These are phyloP conservation scores for Yarrowia sp. DNA, from an alignment of 805 yeast species.

Conservation along the genomic window DNA sequence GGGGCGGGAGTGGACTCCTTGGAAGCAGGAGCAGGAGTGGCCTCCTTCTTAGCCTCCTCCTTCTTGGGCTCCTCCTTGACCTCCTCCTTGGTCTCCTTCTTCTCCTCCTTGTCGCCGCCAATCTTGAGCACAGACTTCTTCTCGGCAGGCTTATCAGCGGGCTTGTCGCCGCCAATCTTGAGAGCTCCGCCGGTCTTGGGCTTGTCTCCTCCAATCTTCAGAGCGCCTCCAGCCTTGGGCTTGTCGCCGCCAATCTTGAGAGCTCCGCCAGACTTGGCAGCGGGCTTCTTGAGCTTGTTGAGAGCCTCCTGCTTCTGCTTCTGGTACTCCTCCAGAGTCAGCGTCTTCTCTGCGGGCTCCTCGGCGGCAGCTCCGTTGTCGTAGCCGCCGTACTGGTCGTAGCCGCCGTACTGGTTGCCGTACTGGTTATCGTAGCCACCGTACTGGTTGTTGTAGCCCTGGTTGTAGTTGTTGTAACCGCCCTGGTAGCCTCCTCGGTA, in stretches of 20 bases:
- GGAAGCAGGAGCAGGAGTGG: constrained; percentile 43
- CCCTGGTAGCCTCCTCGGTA: constrained; percentile 44
- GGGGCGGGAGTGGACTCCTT: constrained; percentile 41
- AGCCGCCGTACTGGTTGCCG: constrained; percentile 36
- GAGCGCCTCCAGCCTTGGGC: constrained; percentile 38
- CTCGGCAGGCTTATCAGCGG: too few species aligned
- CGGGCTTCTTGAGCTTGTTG: constrained; percentile 40
- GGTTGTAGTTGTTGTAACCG: constrained; percentile 28
- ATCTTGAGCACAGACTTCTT: constrained; percentile 5
- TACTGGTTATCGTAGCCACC: constrained; percentile 26
- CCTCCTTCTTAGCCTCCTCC: constrained; percentile 41
- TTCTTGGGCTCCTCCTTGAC: constrained; percentile 53
- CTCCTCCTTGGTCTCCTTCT: constrained; percentile 43
- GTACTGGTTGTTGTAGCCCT: constrained; percentile 32
- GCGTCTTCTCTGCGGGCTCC: constrained; percentile 55
- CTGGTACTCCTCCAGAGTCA: constrained; percentile 84
- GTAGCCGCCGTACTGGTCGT: constrained; percentile 39
- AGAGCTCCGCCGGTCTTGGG: too few species aligned
- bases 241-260: constrained; percentile 44
- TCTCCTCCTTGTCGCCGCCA: constrained; percentile 36
- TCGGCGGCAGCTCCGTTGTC: constrained; percentile 38
- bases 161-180: too few species aligned
- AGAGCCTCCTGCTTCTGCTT: constrained; percentile 41
- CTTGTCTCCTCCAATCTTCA: constrained; percentile 39
- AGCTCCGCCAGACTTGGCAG: constrained; percentile 44